Percentiles rank a stretch among this genome's conserved stretches.
phyloP scores from a whole-genome alignment of 176 grass and related monocot genomes.

The Secale cereale region DNA sequence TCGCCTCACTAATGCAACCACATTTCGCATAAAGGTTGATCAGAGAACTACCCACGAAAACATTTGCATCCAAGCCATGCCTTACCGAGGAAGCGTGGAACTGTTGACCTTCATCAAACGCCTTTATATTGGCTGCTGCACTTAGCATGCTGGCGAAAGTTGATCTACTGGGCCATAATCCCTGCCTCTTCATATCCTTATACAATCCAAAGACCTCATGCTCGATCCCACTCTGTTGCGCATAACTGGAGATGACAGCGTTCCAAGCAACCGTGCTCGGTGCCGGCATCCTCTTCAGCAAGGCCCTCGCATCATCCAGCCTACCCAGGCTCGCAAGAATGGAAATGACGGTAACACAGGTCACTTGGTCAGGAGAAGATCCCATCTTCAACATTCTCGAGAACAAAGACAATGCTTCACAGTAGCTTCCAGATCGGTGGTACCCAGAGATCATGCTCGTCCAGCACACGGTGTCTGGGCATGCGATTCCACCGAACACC shows the following conservation, averaged over 20 bases:
- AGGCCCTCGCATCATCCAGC: slow-evolving; percentile 27
- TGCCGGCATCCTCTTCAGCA: slow-evolving; percentile 34
- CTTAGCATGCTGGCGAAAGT: slow-evolving; percentile 67
- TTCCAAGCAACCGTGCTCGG: slow-evolving; percentile 60
- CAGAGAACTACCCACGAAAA: slow-evolving; percentile 69
- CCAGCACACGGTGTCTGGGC: slow-evolving; percentile 57
- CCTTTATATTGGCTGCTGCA: slow-evolving; percentile 42
- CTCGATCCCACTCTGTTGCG: slow-evolving; percentile 32
- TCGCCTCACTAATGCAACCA: slow-evolving; percentile 39
- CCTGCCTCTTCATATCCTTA: slow-evolving; percentile 49
- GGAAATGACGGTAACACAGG: slow-evolving; percentile 31
- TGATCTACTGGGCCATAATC: slow-evolving; percentile 45
- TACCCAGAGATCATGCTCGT: slow-evolving; percentile 59
- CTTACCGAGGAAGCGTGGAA: slow-evolving; percentile 41
- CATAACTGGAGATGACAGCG: slow-evolving; percentile 55
- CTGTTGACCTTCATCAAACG: slow-evolving; percentile 35
- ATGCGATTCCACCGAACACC: slow-evolving; percentile 42
- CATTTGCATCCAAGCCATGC: slow-evolving; percentile 58
- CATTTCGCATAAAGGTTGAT: slow-evolving; percentile 63
- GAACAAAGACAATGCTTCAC: slow-evolving; percentile 47
- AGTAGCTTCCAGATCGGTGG: slow-evolving; percentile 19
- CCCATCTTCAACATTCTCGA: slow-evolving; percentile 39
- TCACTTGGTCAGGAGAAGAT: slow-evolving; percentile 37
- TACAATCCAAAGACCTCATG: slow-evolving; percentile 48
- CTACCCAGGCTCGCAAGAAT: slow-evolving; percentile 49